These are phyloP conservation scores for Cordyceps cateniannulata DNA, from an alignment of 2,329 filamentous ascomycete species.

Conservation along the genomic window DNA sequence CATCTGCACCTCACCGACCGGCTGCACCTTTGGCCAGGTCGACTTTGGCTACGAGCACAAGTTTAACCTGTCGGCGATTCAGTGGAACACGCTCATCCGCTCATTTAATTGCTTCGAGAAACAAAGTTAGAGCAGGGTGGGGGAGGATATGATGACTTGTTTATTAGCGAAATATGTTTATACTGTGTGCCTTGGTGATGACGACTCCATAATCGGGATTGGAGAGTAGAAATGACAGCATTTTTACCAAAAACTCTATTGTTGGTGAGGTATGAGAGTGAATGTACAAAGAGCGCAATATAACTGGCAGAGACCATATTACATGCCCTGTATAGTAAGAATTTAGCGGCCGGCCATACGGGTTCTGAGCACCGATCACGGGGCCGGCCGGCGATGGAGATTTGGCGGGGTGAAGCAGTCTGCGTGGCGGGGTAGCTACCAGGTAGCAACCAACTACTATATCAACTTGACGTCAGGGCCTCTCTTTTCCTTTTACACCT, in stretches of 20 bases:
- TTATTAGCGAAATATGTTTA: neutral
- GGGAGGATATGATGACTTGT: neutral
- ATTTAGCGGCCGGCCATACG: constrained; percentile 1
- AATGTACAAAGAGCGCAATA: too few relatives aligned
- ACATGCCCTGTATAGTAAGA: neutral
- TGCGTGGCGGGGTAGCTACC: neutral
- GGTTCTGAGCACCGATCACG: constrained; percentile 5
- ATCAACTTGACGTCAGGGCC: constrained; percentile 6
- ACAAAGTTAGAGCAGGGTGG: neutral
- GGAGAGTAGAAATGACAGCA: too few relatives aligned
- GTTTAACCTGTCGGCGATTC: constrained; percentile 38
- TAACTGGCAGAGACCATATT: too few relatives aligned
- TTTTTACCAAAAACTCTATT: too few relatives aligned
- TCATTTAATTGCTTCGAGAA: constrained; percentile 29
- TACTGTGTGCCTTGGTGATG: neutral
- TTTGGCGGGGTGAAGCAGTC: constrained; percentile 6
- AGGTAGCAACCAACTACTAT: neutral
- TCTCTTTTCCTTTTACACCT: neutral
- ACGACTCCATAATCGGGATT: too few relatives aligned
- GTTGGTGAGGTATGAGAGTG: too few relatives aligned
- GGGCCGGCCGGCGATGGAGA: neutral
- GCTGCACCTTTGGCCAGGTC: constrained; percentile 45
- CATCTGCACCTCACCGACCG: constrained; percentile 43
- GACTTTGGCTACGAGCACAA: constrained; percentile 40
- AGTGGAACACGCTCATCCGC: constrained; percentile 35